These are phyloP conservation scores for Medicago arabica DNA, from an alignment of 306 rosid species.

Conservation along the genomic window DNA sequence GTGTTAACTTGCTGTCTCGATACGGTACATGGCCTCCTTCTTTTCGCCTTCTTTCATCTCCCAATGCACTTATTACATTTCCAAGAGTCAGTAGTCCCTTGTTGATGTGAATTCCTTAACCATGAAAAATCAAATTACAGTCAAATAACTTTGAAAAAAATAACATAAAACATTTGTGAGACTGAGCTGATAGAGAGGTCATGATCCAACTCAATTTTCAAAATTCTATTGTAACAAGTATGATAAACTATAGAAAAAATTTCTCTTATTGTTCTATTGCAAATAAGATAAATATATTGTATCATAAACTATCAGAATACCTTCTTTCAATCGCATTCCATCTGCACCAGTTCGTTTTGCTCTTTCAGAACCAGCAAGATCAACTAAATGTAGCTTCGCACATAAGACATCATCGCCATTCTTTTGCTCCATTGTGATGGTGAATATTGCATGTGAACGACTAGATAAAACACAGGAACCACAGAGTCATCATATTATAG, in stretches of 20 bases:
- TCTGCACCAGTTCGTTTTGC: constrained; percentile 98
- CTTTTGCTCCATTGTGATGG: constrained; percentile 93
- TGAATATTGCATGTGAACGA: constrained; percentile 98
- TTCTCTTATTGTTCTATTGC: background rate
- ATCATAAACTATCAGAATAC: constrained; percentile 48
- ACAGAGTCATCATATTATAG: constrained; percentile 14
- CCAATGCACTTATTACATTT: constrained; percentile 94
- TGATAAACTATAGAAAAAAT: background rate
- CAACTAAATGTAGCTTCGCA: constrained; percentile 91
- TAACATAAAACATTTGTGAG: constrained; percentile 2
- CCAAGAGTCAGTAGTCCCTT: constrained; percentile 93
- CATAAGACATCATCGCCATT: constrained; percentile 83
- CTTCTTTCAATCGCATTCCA: constrained; percentile 97
- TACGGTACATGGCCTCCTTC: constrained; percentile 98
- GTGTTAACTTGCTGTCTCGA: constrained; percentile 96
- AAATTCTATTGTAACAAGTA: background rate
- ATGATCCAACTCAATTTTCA: background rate
- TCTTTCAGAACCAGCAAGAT: constrained; percentile 96
- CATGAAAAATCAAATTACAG: constrained; percentile 24
- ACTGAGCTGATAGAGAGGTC: background rate
- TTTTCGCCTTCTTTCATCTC: constrained; percentile 94
- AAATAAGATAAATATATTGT: background rate
- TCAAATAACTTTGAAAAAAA: constrained; percentile 6
- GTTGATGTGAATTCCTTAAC: constrained; percentile 91
- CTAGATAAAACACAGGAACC: constrained; percentile 47